Evolutionary conservation across 805 yeast genomes (phyloP), one percentile per base, ranked within the genome.

Genomic region (Yueomyces sinensis): DNA sequence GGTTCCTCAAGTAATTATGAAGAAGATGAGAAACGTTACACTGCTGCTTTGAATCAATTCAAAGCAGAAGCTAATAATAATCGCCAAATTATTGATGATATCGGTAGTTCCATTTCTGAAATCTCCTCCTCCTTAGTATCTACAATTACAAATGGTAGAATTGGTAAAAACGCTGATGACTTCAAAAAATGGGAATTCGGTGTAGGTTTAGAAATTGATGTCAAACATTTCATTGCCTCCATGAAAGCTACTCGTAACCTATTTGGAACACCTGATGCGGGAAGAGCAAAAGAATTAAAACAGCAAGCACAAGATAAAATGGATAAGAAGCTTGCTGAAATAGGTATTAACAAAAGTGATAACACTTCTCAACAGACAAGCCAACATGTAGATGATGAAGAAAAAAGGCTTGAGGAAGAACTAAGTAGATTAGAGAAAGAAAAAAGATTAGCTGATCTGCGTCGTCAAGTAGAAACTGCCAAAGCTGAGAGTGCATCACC

Each of bases 121-220:
- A 60, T 84, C 17, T 62, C 67, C 13, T 46, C 53, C 13, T 65
- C 66, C 20, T 58, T 68, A 19, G 56, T 65, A 27, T 43, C 55
- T 5, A 33, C 54, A 5, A 36, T 57, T 18, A 44, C 41, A 18
- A 54, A 52, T 9, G 38, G 40, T n/a, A 34, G 29, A 9, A 43
- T 47, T 15, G 37, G 32, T 13, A 58, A 55, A 31, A 67, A 68
- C 32, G 62, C 66, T 34, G 61, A 63, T 24, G 78, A 77, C 2
- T 67, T 72, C 32, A 66, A 73, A 31, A 77, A 78, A 47, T 87
- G 87, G 82, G 95, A 82, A 42, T 66, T 72, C 32, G 95, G 94
- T 18, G 61, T 75, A 32, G 94, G 87, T 29, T 76, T 84, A 20
- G 74, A 71, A 45, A 66, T 71, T 13, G 65, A 71, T 30, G 86